These are phyloP conservation scores for Cryptosporidium canis DNA, from an alignment of 169 alveolate species.

Conservation along the genomic window DNA sequence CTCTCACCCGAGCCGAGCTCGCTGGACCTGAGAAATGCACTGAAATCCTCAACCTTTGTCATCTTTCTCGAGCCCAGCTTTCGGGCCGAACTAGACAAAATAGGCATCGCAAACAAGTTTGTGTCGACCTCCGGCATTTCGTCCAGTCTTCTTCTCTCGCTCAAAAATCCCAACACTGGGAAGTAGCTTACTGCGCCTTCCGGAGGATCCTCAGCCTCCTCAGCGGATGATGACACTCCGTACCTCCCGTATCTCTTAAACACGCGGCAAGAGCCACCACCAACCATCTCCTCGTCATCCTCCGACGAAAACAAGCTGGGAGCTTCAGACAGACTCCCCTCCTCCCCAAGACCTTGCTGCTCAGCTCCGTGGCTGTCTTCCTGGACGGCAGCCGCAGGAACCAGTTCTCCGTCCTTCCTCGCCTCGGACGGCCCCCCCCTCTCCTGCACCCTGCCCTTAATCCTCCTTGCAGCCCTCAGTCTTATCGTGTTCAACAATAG, in stretches of 20 bases:
- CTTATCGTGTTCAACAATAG: conserved; percentile 44
- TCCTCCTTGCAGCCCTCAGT: conserved; percentile 13
- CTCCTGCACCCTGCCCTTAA: not conserved
- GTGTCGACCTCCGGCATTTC: conserved; percentile 64
- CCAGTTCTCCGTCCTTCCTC: no score
- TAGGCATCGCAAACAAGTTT: conserved; percentile 57
- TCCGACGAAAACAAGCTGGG: not conserved
- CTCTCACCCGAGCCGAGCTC: not conserved
- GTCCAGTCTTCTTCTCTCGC: conserved; percentile 64
- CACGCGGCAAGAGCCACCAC: not conserved
- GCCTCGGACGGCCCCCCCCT: no score
- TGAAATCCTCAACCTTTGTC: conserved; percentile 47
- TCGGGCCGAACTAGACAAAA: not conserved
- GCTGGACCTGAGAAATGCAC: not conserved
- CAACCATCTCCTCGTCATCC: not conserved
- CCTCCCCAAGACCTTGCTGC: conserved; percentile 23
- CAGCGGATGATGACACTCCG: not conserved
- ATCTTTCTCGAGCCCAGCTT: not conserved
- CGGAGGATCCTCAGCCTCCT: not conserved
- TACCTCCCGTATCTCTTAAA: not conserved
- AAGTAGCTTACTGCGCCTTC: conserved; percentile 1
- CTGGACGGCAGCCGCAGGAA: no score
- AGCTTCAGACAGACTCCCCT: conserved; percentile 10
- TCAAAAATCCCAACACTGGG: conserved; percentile 57
- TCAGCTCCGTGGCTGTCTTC: no score